phyloP scores from a whole-genome alignment of 2,329 filamentous ascomycete species.

The Zarea fungicola region DNA sequence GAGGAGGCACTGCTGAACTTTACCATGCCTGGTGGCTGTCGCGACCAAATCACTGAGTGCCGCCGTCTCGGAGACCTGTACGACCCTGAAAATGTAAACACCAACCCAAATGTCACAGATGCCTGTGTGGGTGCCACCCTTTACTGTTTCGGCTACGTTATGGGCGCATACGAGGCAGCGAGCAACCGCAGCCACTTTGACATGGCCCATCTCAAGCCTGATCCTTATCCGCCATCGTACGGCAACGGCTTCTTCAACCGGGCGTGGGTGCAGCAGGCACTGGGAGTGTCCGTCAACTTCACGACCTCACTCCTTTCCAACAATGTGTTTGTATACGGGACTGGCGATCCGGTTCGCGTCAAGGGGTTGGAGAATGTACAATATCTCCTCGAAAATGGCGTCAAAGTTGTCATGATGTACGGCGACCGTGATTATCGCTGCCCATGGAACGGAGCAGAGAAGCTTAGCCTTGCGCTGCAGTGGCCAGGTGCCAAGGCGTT shows the following conservation, averaged over 20 bases:
- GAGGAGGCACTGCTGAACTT: slow-evolving; percentile 13
- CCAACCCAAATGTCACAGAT: slow-evolving; percentile 32
- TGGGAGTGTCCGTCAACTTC: slow-evolving; percentile 57
- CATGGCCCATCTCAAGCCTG: slow-evolving; percentile 46
- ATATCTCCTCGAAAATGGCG: slow-evolving; percentile 51
- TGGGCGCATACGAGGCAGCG: not conserved
- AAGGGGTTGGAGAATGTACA: slow-evolving; percentile 38
- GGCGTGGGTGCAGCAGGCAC: slow-evolving; percentile 47
- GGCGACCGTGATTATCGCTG: slow-evolving; percentile 55
- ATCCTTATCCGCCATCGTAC: slow-evolving; percentile 56
- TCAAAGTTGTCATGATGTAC: slow-evolving; percentile 66
- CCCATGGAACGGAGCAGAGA: slow-evolving; percentile 64
- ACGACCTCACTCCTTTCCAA: slow-evolving; percentile 32
- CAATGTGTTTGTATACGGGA: not conserved
- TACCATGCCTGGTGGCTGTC: slow-evolving; percentile 38
- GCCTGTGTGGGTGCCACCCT: slow-evolving; percentile 19
- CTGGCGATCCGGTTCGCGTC: not conserved
- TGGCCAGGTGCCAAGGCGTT: slow-evolving; percentile 46
- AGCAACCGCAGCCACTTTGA: slow-evolving; percentile 39
- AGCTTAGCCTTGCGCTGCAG: slow-evolving; percentile 56
- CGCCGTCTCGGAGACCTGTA: slow-evolving; percentile 21
- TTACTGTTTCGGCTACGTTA: slow-evolving; percentile 15
- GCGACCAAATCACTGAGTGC: slow-evolving; percentile 46
- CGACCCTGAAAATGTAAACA: slow-evolving; percentile 45
- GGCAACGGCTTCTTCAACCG: slow-evolving; percentile 60